phyloP scores from a whole-genome alignment of 2,329 filamentous ascomycete genomes.

The Epicoccum sorghinum region DNA sequence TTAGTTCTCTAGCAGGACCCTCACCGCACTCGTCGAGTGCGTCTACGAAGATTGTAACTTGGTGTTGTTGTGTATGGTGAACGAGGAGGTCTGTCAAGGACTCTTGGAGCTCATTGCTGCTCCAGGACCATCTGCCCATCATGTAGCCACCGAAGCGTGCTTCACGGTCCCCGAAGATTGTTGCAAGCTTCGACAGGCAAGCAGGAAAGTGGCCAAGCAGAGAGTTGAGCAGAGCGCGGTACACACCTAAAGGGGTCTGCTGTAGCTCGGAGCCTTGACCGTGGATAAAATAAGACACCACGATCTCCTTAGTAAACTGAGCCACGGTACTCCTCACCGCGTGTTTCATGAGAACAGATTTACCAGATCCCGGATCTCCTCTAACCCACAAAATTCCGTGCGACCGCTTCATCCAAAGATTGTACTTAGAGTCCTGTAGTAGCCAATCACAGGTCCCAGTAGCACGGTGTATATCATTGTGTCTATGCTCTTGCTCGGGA shows the following conservation, averaged over 20 bases:
- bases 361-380: constrained; percentile 39
- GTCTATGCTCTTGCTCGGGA: background rate
- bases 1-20: background rate
- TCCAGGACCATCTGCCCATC: background rate
- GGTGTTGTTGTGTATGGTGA: background rate
- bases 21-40: background rate
- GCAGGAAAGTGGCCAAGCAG: background rate
- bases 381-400: constrained; percentile 39
- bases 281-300: background rate
- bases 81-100: background rate
- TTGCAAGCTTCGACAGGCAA: background rate
- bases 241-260: background rate
- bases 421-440: constrained; percentile 37
- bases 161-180: background rate
- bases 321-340: background rate
- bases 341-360: constrained; percentile 50
- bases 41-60: background rate
- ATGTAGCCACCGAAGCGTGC: background rate
- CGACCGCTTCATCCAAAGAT: constrained; percentile 43
- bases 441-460: constrained; percentile 49
- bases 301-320: background rate
- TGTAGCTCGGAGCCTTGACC: background rate
- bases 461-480: constrained; percentile 40
- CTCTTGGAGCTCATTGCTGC: background rate
- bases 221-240: background rate